A percentile compares a stretch with the other conserved stretches of the same genome.
phyloP scores from a whole-genome alignment of 2,329 filamentous ascomycete genomes.

The Aspergillus thermomutatus region DNA sequence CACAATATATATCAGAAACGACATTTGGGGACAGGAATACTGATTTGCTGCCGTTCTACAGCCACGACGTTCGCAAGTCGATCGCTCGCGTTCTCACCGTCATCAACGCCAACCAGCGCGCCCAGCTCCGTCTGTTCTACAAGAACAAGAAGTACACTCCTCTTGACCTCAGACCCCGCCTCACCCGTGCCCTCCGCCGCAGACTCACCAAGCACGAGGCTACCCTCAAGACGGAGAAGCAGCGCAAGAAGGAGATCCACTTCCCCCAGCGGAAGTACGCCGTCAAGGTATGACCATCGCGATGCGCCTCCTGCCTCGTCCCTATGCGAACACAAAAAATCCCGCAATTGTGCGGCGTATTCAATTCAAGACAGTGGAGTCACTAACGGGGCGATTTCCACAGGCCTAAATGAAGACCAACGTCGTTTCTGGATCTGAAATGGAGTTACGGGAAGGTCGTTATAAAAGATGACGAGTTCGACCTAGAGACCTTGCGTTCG shows the following conservation, averaged over 20 bases:
- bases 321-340: neutral
- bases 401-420: slow-evolving; percentile 30
- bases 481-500: slow-evolving; percentile 26
- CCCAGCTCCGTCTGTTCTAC: slow-evolving; percentile 98
- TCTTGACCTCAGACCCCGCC: slow-evolving; percentile 96
- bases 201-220: slow-evolving; percentile 90
- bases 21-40: slow-evolving; percentile 13
- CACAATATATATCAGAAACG: neutral
- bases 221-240: slow-evolving; percentile 80
- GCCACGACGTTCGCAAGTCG: slow-evolving; percentile 98
- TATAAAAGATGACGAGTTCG: slow-evolving; percentile 28
- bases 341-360: neutral
- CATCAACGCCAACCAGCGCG: slow-evolving; percentile 99
- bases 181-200: slow-evolving; percentile 96
- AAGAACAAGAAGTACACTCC: slow-evolving; percentile 99
- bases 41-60: slow-evolving; percentile 43
- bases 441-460: slow-evolving; percentile 35
- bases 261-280: slow-evolving; percentile 99
- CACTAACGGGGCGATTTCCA: slow-evolving; percentile 8
- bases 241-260: slow-evolving; percentile 92
- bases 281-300: slow-evolving; percentile 74
- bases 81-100: slow-evolving; percentile 98
- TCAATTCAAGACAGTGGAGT: neutral
- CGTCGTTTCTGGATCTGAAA: slow-evolving; percentile 30
- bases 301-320: neutral